Conservation (phyloP, 23 red algal genomes). For the Agarophyton chilense region DNA sequence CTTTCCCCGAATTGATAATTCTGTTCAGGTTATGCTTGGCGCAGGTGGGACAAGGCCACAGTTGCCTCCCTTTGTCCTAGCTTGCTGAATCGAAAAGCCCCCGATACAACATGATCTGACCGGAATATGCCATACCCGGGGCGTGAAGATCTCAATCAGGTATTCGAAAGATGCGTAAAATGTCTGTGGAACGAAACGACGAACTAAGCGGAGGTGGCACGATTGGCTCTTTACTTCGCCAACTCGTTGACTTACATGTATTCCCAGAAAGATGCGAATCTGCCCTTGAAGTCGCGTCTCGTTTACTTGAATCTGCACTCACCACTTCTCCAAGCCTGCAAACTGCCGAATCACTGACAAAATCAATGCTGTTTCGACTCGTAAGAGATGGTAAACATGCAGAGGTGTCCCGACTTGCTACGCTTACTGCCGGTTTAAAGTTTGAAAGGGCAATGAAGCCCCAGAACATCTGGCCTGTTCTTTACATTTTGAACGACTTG, state of each 20-base stretch:
- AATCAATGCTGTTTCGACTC: conserved; percentile 65
- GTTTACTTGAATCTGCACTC: conserved; percentile 53
- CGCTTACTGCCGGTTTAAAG: conserved; percentile 42
- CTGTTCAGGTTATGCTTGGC: too few species aligned
- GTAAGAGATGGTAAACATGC: conserved; percentile 53
- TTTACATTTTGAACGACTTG: conserved; percentile 66
- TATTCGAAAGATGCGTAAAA: background rate
- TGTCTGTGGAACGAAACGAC: conserved; percentile 3
- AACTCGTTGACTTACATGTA: conserved; percentile 49
- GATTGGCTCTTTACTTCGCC: conserved; percentile 30
- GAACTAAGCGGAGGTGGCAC: background rate
- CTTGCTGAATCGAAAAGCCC: too few species aligned
- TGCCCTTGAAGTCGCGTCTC: conserved; percentile 46
- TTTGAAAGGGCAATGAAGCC: conserved; percentile 49
- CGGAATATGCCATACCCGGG: background rate
- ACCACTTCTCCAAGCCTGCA: conserved; percentile 64
- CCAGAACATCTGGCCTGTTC: conserved; percentile 49
- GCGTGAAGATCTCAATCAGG: background rate
- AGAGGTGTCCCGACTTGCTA: conserved; percentile 37
- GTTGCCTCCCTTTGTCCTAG: background rate
- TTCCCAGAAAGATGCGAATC: conserved; percentile 37
- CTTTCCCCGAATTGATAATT: background rate
- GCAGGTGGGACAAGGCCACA: background rate
- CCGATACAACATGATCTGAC: background rate
- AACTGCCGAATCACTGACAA: conserved; percentile 50